A percentile compares a stretch with the other conserved stretches of the same genome.
phyloP scores from a whole-genome alignment of 192 early-diverging fungal species.

The Linnemannia exigua region DNA sequence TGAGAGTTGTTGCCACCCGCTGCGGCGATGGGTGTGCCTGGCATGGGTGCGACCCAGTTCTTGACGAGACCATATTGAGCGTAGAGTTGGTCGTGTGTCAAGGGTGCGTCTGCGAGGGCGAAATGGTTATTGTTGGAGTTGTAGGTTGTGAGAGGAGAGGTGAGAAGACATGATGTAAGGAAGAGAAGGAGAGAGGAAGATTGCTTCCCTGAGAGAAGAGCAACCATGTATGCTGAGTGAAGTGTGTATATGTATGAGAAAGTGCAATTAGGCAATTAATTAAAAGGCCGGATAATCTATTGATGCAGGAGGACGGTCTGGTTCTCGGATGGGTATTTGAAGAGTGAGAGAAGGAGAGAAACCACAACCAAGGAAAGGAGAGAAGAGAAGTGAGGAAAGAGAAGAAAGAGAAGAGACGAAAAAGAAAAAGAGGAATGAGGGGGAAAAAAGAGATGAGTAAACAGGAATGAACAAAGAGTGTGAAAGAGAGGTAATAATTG shows the following conservation, averaged over 20 bases:
- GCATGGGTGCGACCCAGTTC: conserved; percentile 61
- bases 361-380: neutral
- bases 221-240: conserved; percentile 22
- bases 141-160: neutral
- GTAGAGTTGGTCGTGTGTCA: conserved; percentile 43
- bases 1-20: conserved; percentile 2
- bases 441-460: neutral
- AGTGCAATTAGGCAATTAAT: neutral
- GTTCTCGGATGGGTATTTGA: neutral
- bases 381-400: neutral
- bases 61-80: conserved; percentile 39
- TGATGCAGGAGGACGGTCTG: neutral
- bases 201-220: conserved; percentile 2
- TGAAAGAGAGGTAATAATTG: neutral
- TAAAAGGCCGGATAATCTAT: neutral
- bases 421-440: neutral
- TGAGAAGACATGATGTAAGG: conserved; percentile 32
- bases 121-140: conserved; percentile 5
- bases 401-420: neutral
- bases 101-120: conserved; percentile 11
- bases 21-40: conserved; percentile 15
- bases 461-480: neutral
- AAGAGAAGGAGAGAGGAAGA: conserved; percentile 11
- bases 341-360: neutral
- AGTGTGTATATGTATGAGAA: neutral